Percentiles rank a stretch among this genome's conserved stretches.
These are phyloP conservation scores for Chloranthus sessilifolius DNA, from an alignment of 164 flowering plant species.

Conservation along the genomic window DNA sequence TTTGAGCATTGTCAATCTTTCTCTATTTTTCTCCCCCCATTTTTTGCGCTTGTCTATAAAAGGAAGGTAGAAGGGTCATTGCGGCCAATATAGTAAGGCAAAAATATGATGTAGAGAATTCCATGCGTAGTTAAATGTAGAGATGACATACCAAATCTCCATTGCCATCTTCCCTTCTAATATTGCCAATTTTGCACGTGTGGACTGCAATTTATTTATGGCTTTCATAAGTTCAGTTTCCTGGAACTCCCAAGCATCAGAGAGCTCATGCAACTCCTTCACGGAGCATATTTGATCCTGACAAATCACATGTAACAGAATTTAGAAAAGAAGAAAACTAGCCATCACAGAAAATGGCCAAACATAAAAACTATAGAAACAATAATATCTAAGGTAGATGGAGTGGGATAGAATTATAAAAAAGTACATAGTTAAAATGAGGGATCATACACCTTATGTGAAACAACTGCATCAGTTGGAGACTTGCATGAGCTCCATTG, in stretches of 20 bases:
- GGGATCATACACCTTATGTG: too few relatives aligned
- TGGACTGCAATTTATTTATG: slow-evolving; percentile 53
- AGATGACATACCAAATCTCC: slow-evolving; percentile 50
- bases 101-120: too few relatives aligned
- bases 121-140: slow-evolving; percentile 2
- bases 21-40: slow-evolving; percentile 53
- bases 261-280: slow-evolving; percentile 49
- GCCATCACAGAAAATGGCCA: too few relatives aligned
- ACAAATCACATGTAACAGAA: too few relatives aligned
- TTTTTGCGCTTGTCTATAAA: slow-evolving; percentile 73
- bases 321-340: too few relatives aligned
- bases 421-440: too few relatives aligned
- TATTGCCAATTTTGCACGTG: slow-evolving; percentile 71
- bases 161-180: slow-evolving; percentile 81
- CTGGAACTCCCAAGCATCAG: slow-evolving; percentile 83
- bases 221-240: slow-evolving; percentile 78
- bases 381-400: too few relatives aligned
- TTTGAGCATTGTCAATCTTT: slow-evolving; percentile 54
- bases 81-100: slow-evolving; percentile 5
- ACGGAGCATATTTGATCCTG: slow-evolving; percentile 40
- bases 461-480: too few relatives aligned
- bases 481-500: too few relatives aligned
- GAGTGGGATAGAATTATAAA: too few relatives aligned
- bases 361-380: too few relatives aligned
- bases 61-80: slow-evolving; percentile 1